Percentiles rank a stretch among this genome's conserved stretches.
phyloP scores from a whole-genome alignment of 306 rosid species.

The Trifolium fragiferum region DNA sequence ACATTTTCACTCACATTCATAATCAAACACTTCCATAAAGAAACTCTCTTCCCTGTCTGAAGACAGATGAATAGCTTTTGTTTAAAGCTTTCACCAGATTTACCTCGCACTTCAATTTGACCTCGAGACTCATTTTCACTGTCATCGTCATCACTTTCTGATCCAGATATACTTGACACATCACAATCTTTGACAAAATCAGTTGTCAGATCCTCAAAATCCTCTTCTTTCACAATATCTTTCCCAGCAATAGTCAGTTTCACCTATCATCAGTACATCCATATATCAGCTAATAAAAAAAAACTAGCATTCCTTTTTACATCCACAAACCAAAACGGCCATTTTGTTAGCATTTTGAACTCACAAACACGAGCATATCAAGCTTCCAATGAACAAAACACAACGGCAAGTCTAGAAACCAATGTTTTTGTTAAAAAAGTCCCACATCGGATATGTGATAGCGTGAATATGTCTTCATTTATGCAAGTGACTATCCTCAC shows the following conservation, averaged over 20 bases:
- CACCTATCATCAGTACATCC: constrained; percentile 62
- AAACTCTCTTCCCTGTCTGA: constrained; percentile 69
- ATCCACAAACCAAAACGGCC: constrained; percentile 12
- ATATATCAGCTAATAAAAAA: constrained; percentile 5
- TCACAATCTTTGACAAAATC: constrained; percentile 85
- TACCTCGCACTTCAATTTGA: constrained; percentile 41
- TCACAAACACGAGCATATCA: constrained; percentile 8
- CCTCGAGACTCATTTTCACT: constrained; percentile 44
- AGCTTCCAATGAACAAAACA: constrained; percentile 21
- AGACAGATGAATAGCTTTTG: constrained; percentile 65
- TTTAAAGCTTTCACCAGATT: constrained; percentile 51
- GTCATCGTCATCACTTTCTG: constrained; percentile 80
- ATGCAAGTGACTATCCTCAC: too few relatives aligned
- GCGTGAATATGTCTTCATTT: too few relatives aligned
- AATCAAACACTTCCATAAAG: constrained; percentile 81
- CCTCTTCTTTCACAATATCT: constrained; percentile 88
- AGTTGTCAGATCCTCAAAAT: constrained; percentile 82
- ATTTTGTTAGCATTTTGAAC: constrained; percentile 11
- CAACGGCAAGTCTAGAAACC: constrained; percentile 13
- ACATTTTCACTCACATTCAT: constrained; percentile 65
- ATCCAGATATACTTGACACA: constrained; percentile 94
- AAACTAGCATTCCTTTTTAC: constrained; percentile 1
- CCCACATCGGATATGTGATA: too few relatives aligned
- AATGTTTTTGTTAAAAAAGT: too few relatives aligned
- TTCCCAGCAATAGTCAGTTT: constrained; percentile 89